Conservation (phyloP, 1,284 basidiomycete species). For the Cutaneotrichosporon curvatum region DNA sequence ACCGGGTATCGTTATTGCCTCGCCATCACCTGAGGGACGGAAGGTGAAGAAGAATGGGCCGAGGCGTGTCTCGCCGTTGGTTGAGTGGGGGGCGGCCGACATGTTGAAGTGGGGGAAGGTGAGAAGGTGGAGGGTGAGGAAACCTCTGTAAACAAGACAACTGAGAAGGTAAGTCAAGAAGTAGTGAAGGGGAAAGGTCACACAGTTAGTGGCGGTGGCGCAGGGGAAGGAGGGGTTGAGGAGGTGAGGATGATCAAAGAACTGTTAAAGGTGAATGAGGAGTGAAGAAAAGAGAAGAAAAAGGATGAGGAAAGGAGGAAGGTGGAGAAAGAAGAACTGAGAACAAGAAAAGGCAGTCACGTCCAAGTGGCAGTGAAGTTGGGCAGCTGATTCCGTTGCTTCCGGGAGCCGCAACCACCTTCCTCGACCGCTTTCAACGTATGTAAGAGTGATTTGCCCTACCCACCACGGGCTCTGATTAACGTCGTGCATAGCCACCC, state of each 20-base stretch:
- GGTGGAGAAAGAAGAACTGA: background rate
- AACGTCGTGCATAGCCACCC: too few species aligned
- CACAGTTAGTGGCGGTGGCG: too few species aligned
- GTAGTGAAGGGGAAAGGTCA: too few species aligned
- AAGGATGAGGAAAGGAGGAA: background rate
- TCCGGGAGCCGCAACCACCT: too few species aligned
- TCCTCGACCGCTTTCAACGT: too few species aligned
- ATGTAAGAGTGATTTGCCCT: too few species aligned
- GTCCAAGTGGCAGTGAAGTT: too few species aligned
- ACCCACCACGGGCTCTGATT: too few species aligned
- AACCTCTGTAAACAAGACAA: background rate
- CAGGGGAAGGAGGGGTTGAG: too few species aligned
- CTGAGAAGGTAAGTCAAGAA: background rate
- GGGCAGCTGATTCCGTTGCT: too few species aligned
- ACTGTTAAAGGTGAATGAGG: background rate
- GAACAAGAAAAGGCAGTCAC: too few species aligned
- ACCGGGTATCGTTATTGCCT: slow-evolving; percentile 4
- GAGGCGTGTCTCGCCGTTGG: background rate
- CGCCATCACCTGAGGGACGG: background rate
- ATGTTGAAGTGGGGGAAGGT: background rate
- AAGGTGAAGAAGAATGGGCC: slow-evolving; percentile 12
- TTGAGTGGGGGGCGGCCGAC: background rate
- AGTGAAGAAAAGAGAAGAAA: background rate
- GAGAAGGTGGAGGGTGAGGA: background rate
- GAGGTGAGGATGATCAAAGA: background rate